Evolutionary conservation across 2,329 filamentous ascomycete genomes (phyloP).

Genomic region (Diaporthe ilicicola): DNA sequence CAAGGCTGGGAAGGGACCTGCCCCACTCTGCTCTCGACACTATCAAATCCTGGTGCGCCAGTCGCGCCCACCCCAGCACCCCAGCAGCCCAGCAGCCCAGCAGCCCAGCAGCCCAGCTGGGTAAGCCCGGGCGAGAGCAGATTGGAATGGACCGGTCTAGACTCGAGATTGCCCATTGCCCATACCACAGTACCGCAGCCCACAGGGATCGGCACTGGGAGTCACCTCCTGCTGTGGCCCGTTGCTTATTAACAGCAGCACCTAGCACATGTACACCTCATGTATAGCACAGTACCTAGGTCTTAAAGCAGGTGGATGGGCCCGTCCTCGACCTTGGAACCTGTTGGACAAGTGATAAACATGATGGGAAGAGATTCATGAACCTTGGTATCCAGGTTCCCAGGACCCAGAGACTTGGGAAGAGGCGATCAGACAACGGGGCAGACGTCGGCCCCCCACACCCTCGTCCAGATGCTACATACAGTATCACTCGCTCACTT

Average conservation of each 20-base stretch:
- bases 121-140: constrained; percentile 7
- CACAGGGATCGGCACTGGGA: background rate
- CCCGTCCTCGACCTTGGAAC: too few species aligned
- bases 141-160: constrained; percentile 32
- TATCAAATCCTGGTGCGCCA: background rate
- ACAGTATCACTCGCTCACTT: too few species aligned
- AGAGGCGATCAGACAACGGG: constrained; percentile 9
- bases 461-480: too few species aligned
- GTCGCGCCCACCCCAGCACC: too few species aligned
- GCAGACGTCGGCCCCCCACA: background rate
- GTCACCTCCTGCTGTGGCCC: background rate
- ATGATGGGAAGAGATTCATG: background rate
- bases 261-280: too few species aligned
- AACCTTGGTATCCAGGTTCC: background rate
- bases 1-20: background rate
- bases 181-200: background rate
- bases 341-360: background rate
- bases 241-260: too few species aligned
- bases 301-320: too few species aligned
- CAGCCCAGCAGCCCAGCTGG: constrained; percentile 13
- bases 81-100: too few species aligned
- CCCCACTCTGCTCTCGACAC: background rate
- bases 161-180: constrained; percentile 24
- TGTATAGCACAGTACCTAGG: too few species aligned
- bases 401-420: constrained; percentile 1